A percentile compares a stretch with the other conserved stretches of the same genome.
These are phyloP conservation scores for Dendrobium huoshanense DNA, from an alignment of 106 monocot species.

Conservation along the genomic window DNA sequence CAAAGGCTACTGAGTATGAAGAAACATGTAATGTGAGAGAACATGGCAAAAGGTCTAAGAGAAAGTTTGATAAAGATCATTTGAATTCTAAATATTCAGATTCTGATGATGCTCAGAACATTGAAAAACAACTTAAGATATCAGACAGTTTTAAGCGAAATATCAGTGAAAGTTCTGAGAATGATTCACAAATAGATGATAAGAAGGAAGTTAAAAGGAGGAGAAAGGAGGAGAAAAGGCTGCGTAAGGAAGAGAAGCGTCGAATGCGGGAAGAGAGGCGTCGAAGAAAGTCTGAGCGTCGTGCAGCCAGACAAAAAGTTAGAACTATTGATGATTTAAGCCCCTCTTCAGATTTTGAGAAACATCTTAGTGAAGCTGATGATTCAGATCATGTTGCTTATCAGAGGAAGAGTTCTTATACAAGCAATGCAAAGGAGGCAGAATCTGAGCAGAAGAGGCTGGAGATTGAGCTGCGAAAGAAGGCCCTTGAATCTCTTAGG, in stretches of 20 bases:
- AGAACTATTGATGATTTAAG: conserved; percentile 34
- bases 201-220: conserved; percentile 60
- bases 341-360: conserved; percentile 39
- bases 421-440: conserved; percentile 24
- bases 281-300: conserved; percentile 51
- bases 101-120: conserved; percentile 28
- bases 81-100: conserved; percentile 22
- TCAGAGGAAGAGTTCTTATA: conserved; percentile 7
- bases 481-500: conserved; percentile 80
- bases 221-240: conserved; percentile 62
- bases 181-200: conserved; percentile 43
- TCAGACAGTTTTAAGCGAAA: conserved; percentile 30
- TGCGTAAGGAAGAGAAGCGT: conserved; percentile 72
- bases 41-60: conserved; percentile 18
- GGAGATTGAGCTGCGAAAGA: conserved; percentile 81
- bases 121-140: conserved; percentile 46
- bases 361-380: conserved; percentile 16
- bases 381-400: conserved; percentile 25
- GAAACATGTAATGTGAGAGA: conserved; percentile 13
- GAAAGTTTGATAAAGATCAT: conserved; percentile 7
- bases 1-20: conserved; percentile 15
- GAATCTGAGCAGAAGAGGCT: conserved; percentile 67
- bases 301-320: conserved; percentile 42
- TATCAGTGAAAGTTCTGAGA: conserved; percentile 32
- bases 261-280: conserved; percentile 78